Evolutionary conservation across 768 basidiomycete species (phyloP).

Genomic region (Suillus plorans): DNA sequence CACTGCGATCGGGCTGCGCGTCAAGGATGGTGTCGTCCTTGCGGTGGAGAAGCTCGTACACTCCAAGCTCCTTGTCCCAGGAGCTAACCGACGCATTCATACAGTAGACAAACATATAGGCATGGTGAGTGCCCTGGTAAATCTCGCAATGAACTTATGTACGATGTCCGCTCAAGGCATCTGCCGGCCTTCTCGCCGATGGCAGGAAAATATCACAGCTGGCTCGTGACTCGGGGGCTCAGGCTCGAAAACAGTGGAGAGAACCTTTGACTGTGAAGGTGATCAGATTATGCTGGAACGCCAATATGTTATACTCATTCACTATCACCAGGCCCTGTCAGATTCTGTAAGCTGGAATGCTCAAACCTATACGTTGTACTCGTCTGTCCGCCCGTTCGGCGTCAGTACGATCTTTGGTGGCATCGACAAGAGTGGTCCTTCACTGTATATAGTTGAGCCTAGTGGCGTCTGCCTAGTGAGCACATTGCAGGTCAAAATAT

Average conservation of each 20-base stretch:
- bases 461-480: conserved; percentile 88
- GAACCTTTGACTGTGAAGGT: conserved; percentile 81
- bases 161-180: conserved; percentile 56
- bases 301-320: conserved; percentile 15
- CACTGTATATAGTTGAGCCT: conserved; percentile 89
- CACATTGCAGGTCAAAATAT: conserved; percentile 12
- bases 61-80: conserved; percentile 93
- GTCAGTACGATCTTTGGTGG: conserved; percentile 90
- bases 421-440: conserved; percentile 85
- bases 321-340: conserved; percentile 46
- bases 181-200: conserved; percentile 91
- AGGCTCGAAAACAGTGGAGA: conserved; percentile 71
- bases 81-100: conserved; percentile 90
- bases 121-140: conserved; percentile 51
- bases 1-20: conserved; percentile 93
- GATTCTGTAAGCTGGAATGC: conserved; percentile 87
- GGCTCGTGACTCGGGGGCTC: conserved; percentile 80
- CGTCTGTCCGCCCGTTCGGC: conserved; percentile 96
- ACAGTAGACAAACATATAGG: conserved; percentile 94
- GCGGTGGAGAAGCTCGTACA: conserved; percentile 98
- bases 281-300: conserved; percentile 24
- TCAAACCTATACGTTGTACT: conserved; percentile 96
- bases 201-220: conserved; percentile 84
- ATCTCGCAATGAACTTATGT: background rate
- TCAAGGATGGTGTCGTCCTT: conserved; percentile 91